Evolutionary conservation across 441 rosid species (phyloP).

Genomic region (Populus tomentosa): DNA sequence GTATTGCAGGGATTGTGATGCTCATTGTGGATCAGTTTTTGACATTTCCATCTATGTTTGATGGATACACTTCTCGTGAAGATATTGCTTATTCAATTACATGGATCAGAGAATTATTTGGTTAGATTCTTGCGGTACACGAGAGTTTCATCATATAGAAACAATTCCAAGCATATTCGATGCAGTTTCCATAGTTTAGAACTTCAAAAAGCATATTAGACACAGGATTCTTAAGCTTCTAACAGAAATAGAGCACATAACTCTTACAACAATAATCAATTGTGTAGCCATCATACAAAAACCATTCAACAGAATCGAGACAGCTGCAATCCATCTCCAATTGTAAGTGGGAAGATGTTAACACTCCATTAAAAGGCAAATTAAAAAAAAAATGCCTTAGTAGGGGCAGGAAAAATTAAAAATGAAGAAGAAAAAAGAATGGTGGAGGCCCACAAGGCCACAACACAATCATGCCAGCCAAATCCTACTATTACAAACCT

Average conservation of each 20-base stretch:
- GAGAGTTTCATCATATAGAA: too few species aligned
- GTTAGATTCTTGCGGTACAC: neutral
- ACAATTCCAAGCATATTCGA: too few species aligned
- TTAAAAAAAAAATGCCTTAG: constrained; percentile 30
- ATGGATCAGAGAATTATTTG: neutral
- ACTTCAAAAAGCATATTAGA: neutral
- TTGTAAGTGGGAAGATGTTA: constrained; percentile 7
- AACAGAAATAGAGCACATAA: neutral
- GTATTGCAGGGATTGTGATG: too few species aligned
- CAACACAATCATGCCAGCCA: constrained; percentile 22
- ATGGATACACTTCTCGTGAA: too few species aligned
- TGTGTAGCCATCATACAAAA: constrained; percentile 7
- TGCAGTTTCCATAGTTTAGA: neutral
- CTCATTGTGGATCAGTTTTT: too few species aligned
- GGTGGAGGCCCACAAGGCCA: constrained; percentile 9
- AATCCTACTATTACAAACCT: constrained; percentile 36
- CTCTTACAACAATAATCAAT: constrained; percentile 10
- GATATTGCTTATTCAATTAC: too few species aligned
- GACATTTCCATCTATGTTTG: too few species aligned
- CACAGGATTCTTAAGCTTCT: neutral
- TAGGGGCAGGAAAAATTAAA: neutral
- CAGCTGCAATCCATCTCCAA: too few species aligned
- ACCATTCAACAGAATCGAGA: constrained; percentile 5
- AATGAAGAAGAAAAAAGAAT: neutral
- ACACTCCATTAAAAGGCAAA: constrained; percentile 29